Base-by-base conservation (phyloP, 768 basidiomycete species). In the Pholiota conissans region DNA sequence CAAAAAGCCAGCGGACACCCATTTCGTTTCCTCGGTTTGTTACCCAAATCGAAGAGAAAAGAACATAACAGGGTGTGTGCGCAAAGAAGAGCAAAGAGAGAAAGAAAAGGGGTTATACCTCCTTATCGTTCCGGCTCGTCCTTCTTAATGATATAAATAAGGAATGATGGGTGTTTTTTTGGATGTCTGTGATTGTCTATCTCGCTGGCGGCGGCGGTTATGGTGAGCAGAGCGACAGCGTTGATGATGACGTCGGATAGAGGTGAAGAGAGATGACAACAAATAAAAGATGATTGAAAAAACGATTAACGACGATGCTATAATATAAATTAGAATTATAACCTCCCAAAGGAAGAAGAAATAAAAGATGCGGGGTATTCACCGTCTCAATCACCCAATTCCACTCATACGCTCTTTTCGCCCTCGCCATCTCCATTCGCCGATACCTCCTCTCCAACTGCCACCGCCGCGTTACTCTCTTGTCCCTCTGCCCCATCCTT, bases 1-100 rank as follows among this genome's bases (percentile, higher is more conserved):
- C 71, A 74, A 74, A 72, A 69, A 69, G 67, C 69, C 71, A 69
- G 59, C 66, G 71, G 70, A 69, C 60, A 68, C 65, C 68, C 66
- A 49, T 35, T 57, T 49, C 20, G n/a, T 20, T 18, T 45, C 20
- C 7, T 59, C 45, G 28, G 14, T 39, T 27, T 14, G 18, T 8
- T 32, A 3, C 26, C 40, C 11, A 30, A 34, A 3, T 3, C 2
- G 40, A 26, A 37, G 29, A 46, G 48, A 56, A 18, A 30, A 28
- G 48, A 56, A 34, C 22, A 27, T 53, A 51, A 55, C 20, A 52
- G 48, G 50, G 39, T 40, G 52, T 39, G 45, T 55, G 45, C 37
- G 58, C 46, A 42, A 35, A 55, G 29, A 52, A 35, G 27, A 32
- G 32, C 16, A 28, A 55, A 22, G 16, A 24, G 1, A 35, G 20